These are phyloP conservation scores for Gynostemma pentaphyllum DNA, from an alignment of 306 rosid genomes.

Conservation along the genomic window DNA sequence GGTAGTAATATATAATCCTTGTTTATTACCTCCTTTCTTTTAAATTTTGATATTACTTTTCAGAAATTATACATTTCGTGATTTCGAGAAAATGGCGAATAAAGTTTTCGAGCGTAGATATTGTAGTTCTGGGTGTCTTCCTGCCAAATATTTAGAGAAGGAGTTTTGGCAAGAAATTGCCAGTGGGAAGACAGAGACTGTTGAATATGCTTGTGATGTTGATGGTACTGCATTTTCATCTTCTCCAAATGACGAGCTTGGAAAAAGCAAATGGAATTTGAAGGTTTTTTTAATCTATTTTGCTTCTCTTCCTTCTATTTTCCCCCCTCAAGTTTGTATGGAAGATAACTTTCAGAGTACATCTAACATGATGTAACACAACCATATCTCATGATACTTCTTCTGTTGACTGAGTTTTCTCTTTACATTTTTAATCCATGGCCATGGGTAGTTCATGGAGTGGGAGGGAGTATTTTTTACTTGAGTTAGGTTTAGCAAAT, in stretches of 20 bases:
- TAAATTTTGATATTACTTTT: slow-evolving; percentile 23
- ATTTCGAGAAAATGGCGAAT: slow-evolving; percentile 95
- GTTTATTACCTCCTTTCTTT: slow-evolving; percentile 9
- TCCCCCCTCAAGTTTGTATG: not conserved
- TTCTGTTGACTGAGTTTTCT: not conserved
- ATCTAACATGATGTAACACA: not conserved
- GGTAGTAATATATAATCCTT: not conserved
- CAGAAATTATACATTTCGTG: slow-evolving; percentile 85
- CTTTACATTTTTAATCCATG: not conserved
- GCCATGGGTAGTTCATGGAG: not conserved
- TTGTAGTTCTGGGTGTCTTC: slow-evolving; percentile 72
- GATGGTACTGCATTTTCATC: slow-evolving; percentile 96
- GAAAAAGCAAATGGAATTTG: slow-evolving; percentile 89
- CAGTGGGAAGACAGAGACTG: slow-evolving; percentile 80
- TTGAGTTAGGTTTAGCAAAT: not conserved
- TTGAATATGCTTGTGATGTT: slow-evolving; percentile 97
- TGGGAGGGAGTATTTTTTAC: not conserved
- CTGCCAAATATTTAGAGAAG: slow-evolving; percentile 70
- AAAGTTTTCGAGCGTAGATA: slow-evolving; percentile 78
- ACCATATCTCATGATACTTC: not conserved
- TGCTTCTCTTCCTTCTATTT: slow-evolving; percentile 9
- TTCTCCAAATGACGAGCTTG: slow-evolving; percentile 79
- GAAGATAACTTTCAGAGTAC: not conserved
- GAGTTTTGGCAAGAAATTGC: slow-evolving; percentile 95
- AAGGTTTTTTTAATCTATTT: slow-evolving; percentile 53